Conservation (phyloP, 495 filamentous ascomycete species). For the Podospora anserina region DNA sequence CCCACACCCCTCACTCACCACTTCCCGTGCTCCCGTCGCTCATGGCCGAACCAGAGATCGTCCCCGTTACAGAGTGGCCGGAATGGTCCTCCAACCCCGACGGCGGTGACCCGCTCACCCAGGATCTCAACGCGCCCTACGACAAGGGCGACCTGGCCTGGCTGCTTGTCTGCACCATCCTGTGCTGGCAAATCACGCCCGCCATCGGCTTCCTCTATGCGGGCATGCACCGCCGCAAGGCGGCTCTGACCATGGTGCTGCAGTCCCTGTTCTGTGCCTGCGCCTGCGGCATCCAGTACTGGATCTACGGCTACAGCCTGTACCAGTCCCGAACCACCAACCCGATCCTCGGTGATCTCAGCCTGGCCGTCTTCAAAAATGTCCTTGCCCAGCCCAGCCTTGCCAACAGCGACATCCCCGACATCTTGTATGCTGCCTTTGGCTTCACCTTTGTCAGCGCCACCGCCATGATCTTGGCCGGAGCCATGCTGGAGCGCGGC, state of each 20-base stretch:
- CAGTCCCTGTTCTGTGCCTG: slow-evolving; percentile 82
- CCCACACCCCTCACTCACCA: not conserved
- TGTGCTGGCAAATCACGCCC: slow-evolving; percentile 52
- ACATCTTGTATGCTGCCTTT: slow-evolving; percentile 54
- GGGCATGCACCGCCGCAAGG: slow-evolving; percentile 88
- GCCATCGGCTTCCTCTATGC: slow-evolving; percentile 96
- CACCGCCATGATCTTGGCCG: slow-evolving; percentile 30
- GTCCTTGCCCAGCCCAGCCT: slow-evolving; percentile 72
- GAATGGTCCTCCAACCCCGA: slow-evolving; percentile 21
- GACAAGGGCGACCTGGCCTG: slow-evolving; percentile 24
- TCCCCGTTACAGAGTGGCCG: slow-evolving; percentile 22
- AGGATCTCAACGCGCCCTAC: slow-evolving; percentile 19
- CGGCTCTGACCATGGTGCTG: slow-evolving; percentile 88
- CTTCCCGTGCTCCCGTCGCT: not conserved
- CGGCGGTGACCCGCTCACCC: slow-evolving; percentile 22
- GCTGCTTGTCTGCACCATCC: slow-evolving; percentile 26
- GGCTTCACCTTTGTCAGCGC: slow-evolving; percentile 21
- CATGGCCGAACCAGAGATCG: slow-evolving; percentile 16
- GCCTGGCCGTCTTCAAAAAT: slow-evolving; percentile 74
- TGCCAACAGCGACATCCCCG: slow-evolving; percentile 71
- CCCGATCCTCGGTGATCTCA: slow-evolving; percentile 77
- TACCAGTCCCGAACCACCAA: slow-evolving; percentile 82
- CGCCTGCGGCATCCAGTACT: slow-evolving; percentile 90
- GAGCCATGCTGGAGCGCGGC: slow-evolving; percentile 59
- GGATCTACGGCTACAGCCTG: slow-evolving; percentile 95